Base-by-base conservation (phyloP, 129 eudicot species). In the Deinandra increscens region DNA sequence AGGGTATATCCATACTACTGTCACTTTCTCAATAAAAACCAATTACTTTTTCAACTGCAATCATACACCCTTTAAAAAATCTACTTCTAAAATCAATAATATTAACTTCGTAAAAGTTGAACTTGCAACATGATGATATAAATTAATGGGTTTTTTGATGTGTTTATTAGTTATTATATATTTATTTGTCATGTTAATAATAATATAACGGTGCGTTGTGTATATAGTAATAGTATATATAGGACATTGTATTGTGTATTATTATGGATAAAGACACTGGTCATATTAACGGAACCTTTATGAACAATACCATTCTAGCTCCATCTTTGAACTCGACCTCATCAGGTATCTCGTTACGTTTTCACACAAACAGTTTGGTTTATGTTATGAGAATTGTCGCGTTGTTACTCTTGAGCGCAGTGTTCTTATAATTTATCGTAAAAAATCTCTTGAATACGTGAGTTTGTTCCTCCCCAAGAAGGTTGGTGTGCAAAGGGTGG, bases 321-420 rank as follows among this genome's bases (percentile, higher is more conserved):
- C 96, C 90, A 64, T 86, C 96, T 17, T 75, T 83, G n/a, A 84
- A 86, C 26, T 86, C 94, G 2, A 80, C 88, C 18, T 68, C 70
- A 45, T 85, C 83, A 44, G 86, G 85, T 54, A 26, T 72, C 59
- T 55, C 33, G 53, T 78, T 87, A 41, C 65, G 4, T 12, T 64
- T 48, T 58, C 64, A 49, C 19, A 9, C 54, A 14, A 14, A 18
- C 55, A 8, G 50, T 17, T 70, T 64, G 45, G 75, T 70, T 18
- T 58, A 70, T 38, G 65, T 60, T 54, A 4, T 36, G 55, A 66
- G 66, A 36, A 46, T 76, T 6, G 17, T 77, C 64, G 72, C 64
- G 37, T 18, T 71, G 56, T 38, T 84, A 60, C 72, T 88, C 51
- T 73, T 74, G 82, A 53, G 45, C 37, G 79, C 49, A 33, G 53